Base-by-base conservation (phyloP, 768 basidiomycete species). In the Serendipita sp. region DNA sequence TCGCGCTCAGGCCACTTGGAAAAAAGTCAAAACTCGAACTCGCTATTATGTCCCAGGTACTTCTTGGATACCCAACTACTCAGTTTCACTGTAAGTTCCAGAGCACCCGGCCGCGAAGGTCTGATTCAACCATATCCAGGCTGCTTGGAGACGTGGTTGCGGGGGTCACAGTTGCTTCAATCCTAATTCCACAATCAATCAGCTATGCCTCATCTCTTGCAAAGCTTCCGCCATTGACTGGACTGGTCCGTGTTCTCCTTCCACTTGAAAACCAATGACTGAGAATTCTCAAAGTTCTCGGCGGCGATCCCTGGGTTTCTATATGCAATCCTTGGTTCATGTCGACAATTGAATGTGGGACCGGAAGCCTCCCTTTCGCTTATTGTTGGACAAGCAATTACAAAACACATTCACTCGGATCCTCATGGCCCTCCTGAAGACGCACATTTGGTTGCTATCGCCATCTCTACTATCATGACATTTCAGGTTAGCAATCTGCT, bases 121-220 rank as follows among this genome's bases (percentile, higher is more conserved):
- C 34, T 60, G 24, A 60, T 73, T 28, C 62, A 34, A 63, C 61
- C 38, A n/a, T 42, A n/a, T 0, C 13, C 65, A 84, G 82, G 42
- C 74, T 85, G 24, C 75, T 78, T 9, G 83, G 83, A 20, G 90
- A 94, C 71, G 67, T 90, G n/a, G 75, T 91, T 0, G 90, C 89
- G 28, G 94, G 93, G 17, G 69, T 92, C 30, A 92, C 92, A 0
- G 83, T 96, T 7, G 86, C 88, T 20, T 84, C 82, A 60, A 86
- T 90, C 79, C 77, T 90, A 45, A 86, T 90, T 69, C 88, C 89
- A 3, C 85, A 90, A 71, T 88, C 90, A 1, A 88, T 96, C 71
- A 90, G 88, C 71, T 96, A 97, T 69, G 94, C 90, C 5, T 83
- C 88, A 2, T 87, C 90, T 0, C 75, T 97, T 11, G 91, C 93